phyloP scores from a whole-genome alignment of 768 basidiomycete species.

The Lepiota brunneoincarnata region DNA sequence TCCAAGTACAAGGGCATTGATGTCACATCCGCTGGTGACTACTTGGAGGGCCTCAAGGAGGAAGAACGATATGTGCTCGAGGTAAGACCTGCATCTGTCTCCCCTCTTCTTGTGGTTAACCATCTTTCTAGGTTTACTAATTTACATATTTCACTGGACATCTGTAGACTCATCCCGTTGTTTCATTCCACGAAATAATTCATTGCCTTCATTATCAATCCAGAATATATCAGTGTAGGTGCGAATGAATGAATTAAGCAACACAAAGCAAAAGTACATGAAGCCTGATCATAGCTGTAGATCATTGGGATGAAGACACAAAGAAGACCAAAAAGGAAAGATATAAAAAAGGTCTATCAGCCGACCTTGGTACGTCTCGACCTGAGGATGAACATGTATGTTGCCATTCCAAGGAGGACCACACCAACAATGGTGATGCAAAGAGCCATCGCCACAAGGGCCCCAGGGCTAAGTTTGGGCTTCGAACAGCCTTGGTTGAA shows the following conservation, averaged over 20 bases:
- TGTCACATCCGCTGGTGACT: conserved; percentile 66
- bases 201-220: background rate
- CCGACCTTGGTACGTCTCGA: conserved; percentile 13
- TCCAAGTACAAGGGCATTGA: conserved; percentile 67
- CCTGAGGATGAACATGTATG: conserved; percentile 34
- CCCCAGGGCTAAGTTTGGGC: conserved; percentile 54
- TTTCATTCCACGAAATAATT: background rate
- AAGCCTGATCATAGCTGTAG: background rate
- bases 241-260: background rate
- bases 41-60: conserved; percentile 88
- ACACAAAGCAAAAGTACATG: too few species aligned
- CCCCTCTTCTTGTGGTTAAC: background rate
- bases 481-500: conserved; percentile 51
- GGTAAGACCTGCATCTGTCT: conserved; percentile 39
- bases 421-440: conserved; percentile 61
- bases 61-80: conserved; percentile 98
- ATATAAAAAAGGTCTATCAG: background rate
- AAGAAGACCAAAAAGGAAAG: background rate
- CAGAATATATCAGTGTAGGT: background rate
- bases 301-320: background rate
- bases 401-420: conserved; percentile 46
- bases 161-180: background rate
- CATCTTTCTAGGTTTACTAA: conserved; percentile 24
- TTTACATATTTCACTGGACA: background rate
- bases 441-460: conserved; percentile 69